phyloP scores from a whole-genome alignment of 2,329 filamentous ascomycete genomes.

The Fusarium pseudocircinatum region DNA sequence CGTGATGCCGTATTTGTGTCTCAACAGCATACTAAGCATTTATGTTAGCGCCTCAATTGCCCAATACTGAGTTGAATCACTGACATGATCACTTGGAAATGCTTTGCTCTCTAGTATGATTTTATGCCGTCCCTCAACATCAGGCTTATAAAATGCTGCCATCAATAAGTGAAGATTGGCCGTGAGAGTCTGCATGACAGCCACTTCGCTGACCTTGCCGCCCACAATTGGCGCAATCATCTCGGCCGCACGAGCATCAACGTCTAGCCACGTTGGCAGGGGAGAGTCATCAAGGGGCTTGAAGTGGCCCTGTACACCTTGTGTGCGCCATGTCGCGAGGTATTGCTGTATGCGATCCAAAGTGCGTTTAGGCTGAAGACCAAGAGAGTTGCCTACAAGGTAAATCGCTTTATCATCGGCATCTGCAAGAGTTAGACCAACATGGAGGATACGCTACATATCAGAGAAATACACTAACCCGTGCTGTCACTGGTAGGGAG shows the following conservation, averaged over 20 bases:
- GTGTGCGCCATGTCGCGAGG: slow-evolving; percentile 79
- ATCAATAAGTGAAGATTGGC: slow-evolving; percentile 81
- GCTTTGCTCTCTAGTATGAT: slow-evolving; percentile 85
- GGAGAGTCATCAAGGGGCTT: slow-evolving; percentile 71
- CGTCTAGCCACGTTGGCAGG: slow-evolving; percentile 76
- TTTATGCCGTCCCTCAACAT: slow-evolving; percentile 66
- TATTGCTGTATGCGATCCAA: slow-evolving; percentile 72
- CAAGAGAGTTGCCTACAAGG: slow-evolving; percentile 86
- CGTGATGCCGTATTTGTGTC: slow-evolving; percentile 78
- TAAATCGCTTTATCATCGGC: slow-evolving; percentile 63
- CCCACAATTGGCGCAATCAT: slow-evolving; percentile 78
- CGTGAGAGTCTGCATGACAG: slow-evolving; percentile 85
- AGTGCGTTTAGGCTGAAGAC: slow-evolving; percentile 74
- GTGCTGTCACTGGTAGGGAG: slow-evolving; percentile 23
- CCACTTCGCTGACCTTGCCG: slow-evolving; percentile 74
- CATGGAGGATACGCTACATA: neutral
- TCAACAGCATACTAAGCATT: slow-evolving; percentile 74
- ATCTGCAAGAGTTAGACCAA: neutral
- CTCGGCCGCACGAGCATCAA: slow-evolving; percentile 72
- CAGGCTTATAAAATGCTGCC: slow-evolving; percentile 82
- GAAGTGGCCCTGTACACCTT: slow-evolving; percentile 85
- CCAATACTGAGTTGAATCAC: neutral
- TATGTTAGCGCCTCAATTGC: slow-evolving; percentile 4
- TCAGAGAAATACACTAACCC: slow-evolving; percentile 1
- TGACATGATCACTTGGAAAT: slow-evolving; percentile 83